Conservation (phyloP, 306 rosid species). For the Corylus americana region DNA sequence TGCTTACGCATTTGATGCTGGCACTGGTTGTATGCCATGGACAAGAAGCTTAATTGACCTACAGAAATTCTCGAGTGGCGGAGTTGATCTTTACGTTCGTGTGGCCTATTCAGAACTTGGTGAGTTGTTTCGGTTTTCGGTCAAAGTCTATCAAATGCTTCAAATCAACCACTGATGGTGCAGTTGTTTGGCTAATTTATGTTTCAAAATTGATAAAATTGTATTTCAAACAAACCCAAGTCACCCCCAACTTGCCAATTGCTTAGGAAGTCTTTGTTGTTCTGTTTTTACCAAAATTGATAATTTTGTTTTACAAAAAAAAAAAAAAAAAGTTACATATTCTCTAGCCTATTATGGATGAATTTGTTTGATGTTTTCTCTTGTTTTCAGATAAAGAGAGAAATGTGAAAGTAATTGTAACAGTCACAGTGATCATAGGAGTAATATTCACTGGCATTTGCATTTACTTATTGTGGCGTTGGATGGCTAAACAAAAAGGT, state of each 20-base stretch:
- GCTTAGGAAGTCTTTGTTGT: too few relatives aligned
- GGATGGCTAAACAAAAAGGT: neutral
- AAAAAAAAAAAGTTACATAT: too few relatives aligned
- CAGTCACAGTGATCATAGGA: constrained; percentile 1
- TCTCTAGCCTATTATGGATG: too few relatives aligned
- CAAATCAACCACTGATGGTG: too few relatives aligned
- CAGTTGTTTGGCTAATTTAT: too few relatives aligned
- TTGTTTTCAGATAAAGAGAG: neutral
- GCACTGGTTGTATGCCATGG: neutral
- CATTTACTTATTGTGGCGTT: constrained; percentile 10
- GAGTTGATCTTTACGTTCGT: neutral
- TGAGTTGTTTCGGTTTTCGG: neutral
- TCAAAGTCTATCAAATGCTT: too few relatives aligned
- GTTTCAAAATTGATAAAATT: too few relatives aligned
- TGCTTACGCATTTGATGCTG: neutral
- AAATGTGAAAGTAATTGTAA: neutral
- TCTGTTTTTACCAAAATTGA: too few relatives aligned
- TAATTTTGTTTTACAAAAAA: too few relatives aligned
- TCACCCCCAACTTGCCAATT: too few relatives aligned
- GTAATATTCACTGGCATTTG: neutral
- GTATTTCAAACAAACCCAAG: too few relatives aligned
- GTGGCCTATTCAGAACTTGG: constrained; percentile 4
- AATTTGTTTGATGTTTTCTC: neutral
- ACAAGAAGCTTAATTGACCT: neutral
- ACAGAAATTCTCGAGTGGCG: neutral